These are phyloP conservation scores for Candida coquimbonensis DNA, from an alignment of 805 yeast species.

Conservation along the genomic window DNA sequence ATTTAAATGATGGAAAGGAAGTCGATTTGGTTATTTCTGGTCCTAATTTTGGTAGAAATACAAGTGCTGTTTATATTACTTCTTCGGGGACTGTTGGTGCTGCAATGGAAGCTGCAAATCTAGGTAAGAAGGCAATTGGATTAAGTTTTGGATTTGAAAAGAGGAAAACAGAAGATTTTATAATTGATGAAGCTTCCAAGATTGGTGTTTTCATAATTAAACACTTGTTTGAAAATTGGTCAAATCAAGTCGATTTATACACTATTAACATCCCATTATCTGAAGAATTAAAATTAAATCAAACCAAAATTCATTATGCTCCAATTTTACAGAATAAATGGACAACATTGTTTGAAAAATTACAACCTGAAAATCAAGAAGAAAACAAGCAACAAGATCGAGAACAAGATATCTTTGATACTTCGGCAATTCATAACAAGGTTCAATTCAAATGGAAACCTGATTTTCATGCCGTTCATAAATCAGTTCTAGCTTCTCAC, in stretches of 20 bases:
- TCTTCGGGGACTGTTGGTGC: constrained; percentile 97
- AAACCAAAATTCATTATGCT: constrained; percentile 61
- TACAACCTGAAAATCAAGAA: constrained; percentile 10
- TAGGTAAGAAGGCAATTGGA: constrained; percentile 63
- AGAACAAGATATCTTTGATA: constrained; percentile 40
- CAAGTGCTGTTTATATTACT: constrained; percentile 80
- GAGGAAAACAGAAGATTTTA: constrained; percentile 34
- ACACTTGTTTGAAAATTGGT: constrained; percentile 56
- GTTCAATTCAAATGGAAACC: constrained; percentile 77
- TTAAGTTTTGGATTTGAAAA: constrained; percentile 75
- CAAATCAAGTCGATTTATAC: constrained; percentile 56
- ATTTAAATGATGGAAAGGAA: constrained; percentile 41
- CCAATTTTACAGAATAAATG: constrained; percentile 81
- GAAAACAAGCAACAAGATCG: constrained; percentile 15
- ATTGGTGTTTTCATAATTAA: constrained; percentile 58
- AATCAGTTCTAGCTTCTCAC: constrained; percentile 35
- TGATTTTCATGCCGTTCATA: constrained; percentile 61
- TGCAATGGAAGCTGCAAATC: constrained; percentile 84
- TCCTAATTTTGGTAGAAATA: constrained; percentile 92
- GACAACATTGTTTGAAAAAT: constrained; percentile 50
- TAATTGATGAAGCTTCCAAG: constrained; percentile 49
- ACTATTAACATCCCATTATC: constrained; percentile 78
- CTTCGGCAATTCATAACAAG: constrained; percentile 32
- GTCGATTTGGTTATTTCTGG: constrained; percentile 89
- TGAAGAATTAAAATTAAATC: constrained; percentile 40